phyloP scores from a whole-genome alignment of 768 basidiomycete genomes.

The Kwoniella dendrophila region DNA sequence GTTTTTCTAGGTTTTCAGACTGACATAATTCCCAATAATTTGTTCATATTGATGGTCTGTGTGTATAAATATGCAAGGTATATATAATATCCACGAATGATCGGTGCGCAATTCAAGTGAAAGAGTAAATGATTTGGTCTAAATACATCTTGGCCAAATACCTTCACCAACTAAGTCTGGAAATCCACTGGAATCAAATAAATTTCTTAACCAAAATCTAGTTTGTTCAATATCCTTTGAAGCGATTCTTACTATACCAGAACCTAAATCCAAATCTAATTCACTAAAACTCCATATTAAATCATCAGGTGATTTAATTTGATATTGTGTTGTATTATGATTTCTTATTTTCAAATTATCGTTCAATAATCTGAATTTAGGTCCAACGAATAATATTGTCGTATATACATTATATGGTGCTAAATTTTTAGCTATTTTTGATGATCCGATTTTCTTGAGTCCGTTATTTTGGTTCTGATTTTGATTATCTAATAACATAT shows the following conservation, averaged over 20 bases:
- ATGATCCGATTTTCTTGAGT: slow-evolving; percentile 1
- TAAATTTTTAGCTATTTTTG: slow-evolving; percentile 66
- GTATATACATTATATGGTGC: slow-evolving; percentile 88
- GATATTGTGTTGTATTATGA: slow-evolving; percentile 67
- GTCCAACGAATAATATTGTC: slow-evolving; percentile 77
- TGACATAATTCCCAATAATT: background rate
- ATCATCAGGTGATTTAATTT: slow-evolving; percentile 61
- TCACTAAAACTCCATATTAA: slow-evolving; percentile 81
- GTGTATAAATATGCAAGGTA: slow-evolving; percentile 13
- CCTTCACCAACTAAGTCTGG: slow-evolving; percentile 46
- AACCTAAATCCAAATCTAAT: slow-evolving; percentile 59
- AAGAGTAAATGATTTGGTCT: too few relatives aligned
- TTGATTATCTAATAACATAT: slow-evolving; percentile 68
- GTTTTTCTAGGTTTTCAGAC: background rate
- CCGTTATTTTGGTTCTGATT: slow-evolving; percentile 36
- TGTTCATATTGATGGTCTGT: background rate
- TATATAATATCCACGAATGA: background rate
- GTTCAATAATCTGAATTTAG: slow-evolving; percentile 62
- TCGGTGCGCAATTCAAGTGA: background rate
- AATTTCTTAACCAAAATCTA: slow-evolving; percentile 67
- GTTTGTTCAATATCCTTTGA: slow-evolving; percentile 76
- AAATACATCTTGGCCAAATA: slow-evolving; percentile 52
- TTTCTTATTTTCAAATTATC: slow-evolving; percentile 62
- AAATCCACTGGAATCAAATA: slow-evolving; percentile 56
- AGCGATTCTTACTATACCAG: slow-evolving; percentile 70